Percentiles rank a stretch among this genome's conserved stretches.
These are phyloP conservation scores for Penicillium mononematosum DNA, from an alignment of 495 filamentous ascomycete species.

Conservation along the genomic window DNA sequence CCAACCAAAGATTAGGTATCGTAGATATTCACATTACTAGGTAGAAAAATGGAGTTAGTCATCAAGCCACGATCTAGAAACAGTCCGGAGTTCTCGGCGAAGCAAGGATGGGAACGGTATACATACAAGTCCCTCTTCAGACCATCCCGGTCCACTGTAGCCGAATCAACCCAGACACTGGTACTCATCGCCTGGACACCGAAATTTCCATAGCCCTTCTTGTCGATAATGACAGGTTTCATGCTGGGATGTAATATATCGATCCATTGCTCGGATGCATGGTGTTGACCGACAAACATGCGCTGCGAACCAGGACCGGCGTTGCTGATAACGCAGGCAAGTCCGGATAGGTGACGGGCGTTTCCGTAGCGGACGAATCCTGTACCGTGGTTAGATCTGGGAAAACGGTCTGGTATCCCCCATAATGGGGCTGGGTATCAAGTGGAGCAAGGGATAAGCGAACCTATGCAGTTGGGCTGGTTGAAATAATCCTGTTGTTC, in stretches of 20 bases:
- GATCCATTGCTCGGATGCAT: slow-evolving; percentile 60
- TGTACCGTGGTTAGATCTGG: slow-evolving; percentile 18
- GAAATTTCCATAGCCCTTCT: slow-evolving; percentile 57
- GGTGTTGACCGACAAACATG: slow-evolving; percentile 61
- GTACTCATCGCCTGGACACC: slow-evolving; percentile 53
- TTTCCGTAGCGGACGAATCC: slow-evolving; percentile 64
- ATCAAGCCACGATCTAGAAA: background rate
- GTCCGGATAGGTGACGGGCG: slow-evolving; percentile 47
- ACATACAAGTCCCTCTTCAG: slow-evolving; percentile 40
- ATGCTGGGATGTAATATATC: slow-evolving; percentile 55
- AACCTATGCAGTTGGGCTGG: slow-evolving; percentile 62
- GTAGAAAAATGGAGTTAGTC: background rate
- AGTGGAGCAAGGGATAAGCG: slow-evolving; percentile 5
- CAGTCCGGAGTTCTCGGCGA: background rate
- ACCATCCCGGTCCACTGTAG: slow-evolving; percentile 50
- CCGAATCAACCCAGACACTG: slow-evolving; percentile 59
- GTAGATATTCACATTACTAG: slow-evolving; percentile 20
- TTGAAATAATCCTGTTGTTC: slow-evolving; percentile 68
- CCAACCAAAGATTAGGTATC: slow-evolving; percentile 10
- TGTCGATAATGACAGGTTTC: slow-evolving; percentile 49
- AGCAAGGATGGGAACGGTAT: background rate
- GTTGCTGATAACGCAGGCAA: slow-evolving; percentile 61
- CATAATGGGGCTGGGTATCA: background rate
- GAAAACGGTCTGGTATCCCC: background rate
- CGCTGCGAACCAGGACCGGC: slow-evolving; percentile 45